Percentiles rank a stretch among this genome's conserved stretches.
Conservation (phyloP, 495 filamentous ascomycete genomes). For the Hyaloscypha finlandica region DNA sequence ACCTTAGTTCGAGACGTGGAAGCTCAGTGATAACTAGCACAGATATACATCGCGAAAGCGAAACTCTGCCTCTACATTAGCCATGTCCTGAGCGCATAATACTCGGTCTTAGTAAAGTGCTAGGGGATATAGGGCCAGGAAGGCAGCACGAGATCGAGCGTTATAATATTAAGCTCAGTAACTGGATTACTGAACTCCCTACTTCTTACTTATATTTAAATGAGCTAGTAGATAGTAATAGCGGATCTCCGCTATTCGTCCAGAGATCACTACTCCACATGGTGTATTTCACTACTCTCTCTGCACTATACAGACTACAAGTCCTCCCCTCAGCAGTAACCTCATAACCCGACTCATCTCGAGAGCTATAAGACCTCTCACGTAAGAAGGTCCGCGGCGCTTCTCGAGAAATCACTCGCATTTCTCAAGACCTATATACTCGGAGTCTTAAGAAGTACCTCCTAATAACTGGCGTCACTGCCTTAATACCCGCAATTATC, state of each 20-base stretch:
- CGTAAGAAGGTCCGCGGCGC: conserved; percentile 76
- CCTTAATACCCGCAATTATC: conserved; percentile 86
- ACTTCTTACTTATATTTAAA: conserved; percentile 61
- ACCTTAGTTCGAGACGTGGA: conserved; percentile 60
- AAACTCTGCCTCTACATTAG: conserved; percentile 86
- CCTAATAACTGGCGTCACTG: conserved; percentile 85
- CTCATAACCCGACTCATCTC: conserved; percentile 52
- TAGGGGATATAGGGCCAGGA: conserved; percentile 62
- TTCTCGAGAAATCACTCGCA: conserved; percentile 76
- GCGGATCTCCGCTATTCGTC: conserved; percentile 56
- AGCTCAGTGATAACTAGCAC: conserved; percentile 71
- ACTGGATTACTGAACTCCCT: conserved; percentile 72
- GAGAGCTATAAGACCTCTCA: conserved; percentile 73
- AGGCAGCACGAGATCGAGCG: conserved; percentile 74
- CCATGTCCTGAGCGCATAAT: conserved; percentile 83
- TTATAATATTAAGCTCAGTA: conserved; percentile 79
- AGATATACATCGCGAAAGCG: conserved; percentile 89
- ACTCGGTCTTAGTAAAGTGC: conserved; percentile 82
- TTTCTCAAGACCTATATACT: conserved; percentile 70
- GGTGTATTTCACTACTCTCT: conserved; percentile 85
- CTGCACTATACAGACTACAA: conserved; percentile 86
- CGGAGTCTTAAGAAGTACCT: conserved; percentile 73
- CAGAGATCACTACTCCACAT: conserved; percentile 82
- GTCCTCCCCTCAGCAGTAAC: conserved; percentile 73
- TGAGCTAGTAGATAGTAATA: conserved; percentile 41